phyloP scores from a whole-genome alignment of 2,329 filamentous ascomycete genomes.

The Pestalotiopsis sp. region DNA sequence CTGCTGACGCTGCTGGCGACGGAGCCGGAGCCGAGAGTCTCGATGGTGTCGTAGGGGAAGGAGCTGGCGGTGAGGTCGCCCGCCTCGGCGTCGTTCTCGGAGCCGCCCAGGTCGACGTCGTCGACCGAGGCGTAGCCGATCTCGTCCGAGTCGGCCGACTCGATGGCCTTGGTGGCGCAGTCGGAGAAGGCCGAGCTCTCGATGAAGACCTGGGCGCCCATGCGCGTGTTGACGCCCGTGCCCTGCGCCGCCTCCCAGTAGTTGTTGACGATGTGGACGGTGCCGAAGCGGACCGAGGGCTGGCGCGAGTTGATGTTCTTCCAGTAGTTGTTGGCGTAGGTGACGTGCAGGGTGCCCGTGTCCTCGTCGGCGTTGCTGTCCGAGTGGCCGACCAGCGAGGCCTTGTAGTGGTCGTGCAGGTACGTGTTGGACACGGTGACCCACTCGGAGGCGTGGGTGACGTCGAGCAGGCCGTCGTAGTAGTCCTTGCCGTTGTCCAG shows the following conservation, averaged over 20 bases:
- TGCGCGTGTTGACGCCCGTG: constrained; percentile 56
- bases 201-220: constrained; percentile 53
- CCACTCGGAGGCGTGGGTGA: constrained; percentile 65
- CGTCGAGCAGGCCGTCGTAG: constrained; percentile 69
- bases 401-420: constrained; percentile 50
- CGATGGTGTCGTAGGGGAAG: constrained; percentile 56
- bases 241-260: constrained; percentile 38
- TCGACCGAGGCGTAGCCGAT: constrained; percentile 44
- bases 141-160: constrained; percentile 42
- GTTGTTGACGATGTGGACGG: constrained; percentile 59
- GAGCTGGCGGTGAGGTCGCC: constrained; percentile 34
- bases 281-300: constrained; percentile 69
- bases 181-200: constrained; percentile 45
- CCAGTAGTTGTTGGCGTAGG: constrained; percentile 70
- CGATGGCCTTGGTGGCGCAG: constrained; percentile 26
- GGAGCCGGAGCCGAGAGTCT: constrained; percentile 48
- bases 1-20: constrained; percentile 46
- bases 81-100: constrained; percentile 22
- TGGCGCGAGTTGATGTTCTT: constrained; percentile 65
- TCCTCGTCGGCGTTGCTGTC: constrained; percentile 63
- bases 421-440: constrained; percentile 52
- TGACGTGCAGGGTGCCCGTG: constrained; percentile 63
- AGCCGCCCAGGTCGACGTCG: constrained; percentile 48
- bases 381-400: constrained; percentile 56
- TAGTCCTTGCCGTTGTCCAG: constrained; percentile 66